These are phyloP conservation scores for Apiospora koreana DNA, from an alignment of 2,329 filamentous ascomycete genomes.

Conservation along the genomic window DNA sequence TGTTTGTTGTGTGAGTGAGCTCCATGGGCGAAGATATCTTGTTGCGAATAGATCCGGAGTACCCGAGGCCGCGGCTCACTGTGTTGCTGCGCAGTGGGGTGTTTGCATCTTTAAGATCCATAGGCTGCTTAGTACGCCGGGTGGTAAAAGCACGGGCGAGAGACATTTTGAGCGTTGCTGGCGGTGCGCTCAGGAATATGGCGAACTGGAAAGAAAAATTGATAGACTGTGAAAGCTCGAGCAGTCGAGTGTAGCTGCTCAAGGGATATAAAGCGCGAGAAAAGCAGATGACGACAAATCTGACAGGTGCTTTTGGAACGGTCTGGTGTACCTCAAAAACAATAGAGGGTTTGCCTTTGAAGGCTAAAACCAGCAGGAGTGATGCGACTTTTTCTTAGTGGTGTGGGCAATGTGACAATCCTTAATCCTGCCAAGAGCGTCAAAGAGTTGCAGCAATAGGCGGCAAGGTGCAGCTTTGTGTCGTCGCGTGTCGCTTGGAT, in stretches of 20 bases:
- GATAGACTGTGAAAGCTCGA: not conserved
- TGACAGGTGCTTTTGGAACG: not conserved
- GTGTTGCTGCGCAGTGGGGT: slow-evolving; percentile 52
- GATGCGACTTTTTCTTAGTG: not conserved
- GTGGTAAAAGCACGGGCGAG: slow-evolving; percentile 73
- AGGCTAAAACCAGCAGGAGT: slow-evolving; percentile 6
- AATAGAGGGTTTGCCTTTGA: not conserved
- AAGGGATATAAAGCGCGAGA: not conserved
- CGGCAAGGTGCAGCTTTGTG: slow-evolving; percentile 15
- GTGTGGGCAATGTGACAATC: slow-evolving; percentile 8
- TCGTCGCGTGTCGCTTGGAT: slow-evolving; percentile 19
- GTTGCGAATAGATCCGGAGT: slow-evolving; percentile 52
- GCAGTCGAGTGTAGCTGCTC: not conserved
- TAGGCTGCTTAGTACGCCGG: slow-evolving; percentile 61
- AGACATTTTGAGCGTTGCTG: slow-evolving; percentile 47
- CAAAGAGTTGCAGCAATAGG: not conserved
- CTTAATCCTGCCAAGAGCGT: not conserved
- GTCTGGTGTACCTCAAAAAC: not conserved
- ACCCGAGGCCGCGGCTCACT: slow-evolving; percentile 42
- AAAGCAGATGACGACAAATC: not conserved
- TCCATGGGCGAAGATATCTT: slow-evolving; percentile 88
- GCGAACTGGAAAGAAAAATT: not conserved
- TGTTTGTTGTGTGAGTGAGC: slow-evolving; percentile 92
- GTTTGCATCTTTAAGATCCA: slow-evolving; percentile 44
- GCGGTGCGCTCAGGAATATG: slow-evolving; percentile 21